Evolutionary conservation across 2,329 filamentous ascomycete genomes (phyloP).

Genomic region (Phaeosphaeria sp.): DNA sequence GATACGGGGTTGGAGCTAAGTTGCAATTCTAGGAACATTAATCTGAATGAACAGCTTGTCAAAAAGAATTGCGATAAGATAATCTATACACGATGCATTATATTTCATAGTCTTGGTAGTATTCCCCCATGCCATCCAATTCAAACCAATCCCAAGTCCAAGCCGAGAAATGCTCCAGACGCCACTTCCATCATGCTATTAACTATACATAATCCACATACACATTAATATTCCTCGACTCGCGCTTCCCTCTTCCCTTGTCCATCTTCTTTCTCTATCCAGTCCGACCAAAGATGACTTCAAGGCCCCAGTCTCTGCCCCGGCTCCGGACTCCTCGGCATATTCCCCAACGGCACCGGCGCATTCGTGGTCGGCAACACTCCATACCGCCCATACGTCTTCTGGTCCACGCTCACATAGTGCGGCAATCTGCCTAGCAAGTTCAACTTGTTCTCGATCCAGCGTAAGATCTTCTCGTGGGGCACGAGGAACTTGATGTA

Average conservation of each 20-base stretch:
- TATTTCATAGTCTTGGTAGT: conserved; percentile 9
- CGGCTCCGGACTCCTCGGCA: conserved; percentile 38
- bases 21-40: no score
- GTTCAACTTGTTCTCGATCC: conserved; percentile 88
- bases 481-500: conserved; percentile 90
- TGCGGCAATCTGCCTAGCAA: conserved; percentile 83
- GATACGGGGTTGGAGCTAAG: no score
- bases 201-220: not conserved
- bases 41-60: not conserved
- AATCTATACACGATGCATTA: not conserved
- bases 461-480: conserved; percentile 85
- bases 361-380: conserved; percentile 68
- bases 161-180: not conserved
- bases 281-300: not conserved
- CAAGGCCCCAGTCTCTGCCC: conserved; percentile 40
- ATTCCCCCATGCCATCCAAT: conserved; percentile 6
- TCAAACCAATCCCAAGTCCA: not conserved
- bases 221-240: not conserved
- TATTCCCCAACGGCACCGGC: conserved; percentile 21
- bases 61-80: not conserved
- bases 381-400: conserved; percentile 92
- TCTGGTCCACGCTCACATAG: conserved; percentile 94
- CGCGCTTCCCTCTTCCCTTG: not conserved
- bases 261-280: not conserved
- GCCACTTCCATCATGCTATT: conserved; percentile 7